A percentile compares a stretch with the other conserved stretches of the same genome.
These are phyloP conservation scores for Abrus pulchellus DNA, from an alignment of 306 rosid genomes.

Conservation along the genomic window DNA sequence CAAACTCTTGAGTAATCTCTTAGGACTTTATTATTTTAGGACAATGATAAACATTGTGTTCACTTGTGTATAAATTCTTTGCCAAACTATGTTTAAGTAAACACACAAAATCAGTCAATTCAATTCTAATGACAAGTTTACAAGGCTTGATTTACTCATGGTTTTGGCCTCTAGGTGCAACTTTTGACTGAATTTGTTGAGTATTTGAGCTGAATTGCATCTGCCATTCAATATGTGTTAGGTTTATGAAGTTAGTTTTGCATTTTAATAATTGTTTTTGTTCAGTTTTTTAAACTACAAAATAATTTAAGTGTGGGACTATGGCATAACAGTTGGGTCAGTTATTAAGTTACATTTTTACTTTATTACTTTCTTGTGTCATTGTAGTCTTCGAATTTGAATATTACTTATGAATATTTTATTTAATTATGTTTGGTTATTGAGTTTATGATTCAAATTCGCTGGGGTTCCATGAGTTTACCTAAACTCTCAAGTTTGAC, in stretches of 20 bases:
- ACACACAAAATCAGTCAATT: no score
- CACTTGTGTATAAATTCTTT: background rate
- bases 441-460: background rate
- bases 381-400: constrained; percentile 10
- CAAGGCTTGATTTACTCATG: background rate
- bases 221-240: background rate
- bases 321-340: background rate
- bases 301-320: background rate
- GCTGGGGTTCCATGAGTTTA: background rate
- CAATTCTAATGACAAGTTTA: no score
- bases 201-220: background rate
- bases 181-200: background rate
- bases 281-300: background rate
- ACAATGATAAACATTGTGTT: background rate
- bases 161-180: background rate
- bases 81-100: background rate
- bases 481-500: background rate
- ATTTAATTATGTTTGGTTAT: background rate
- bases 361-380: background rate
- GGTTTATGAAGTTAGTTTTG: background rate
- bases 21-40: background rate
- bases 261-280: background rate
- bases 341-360: background rate
- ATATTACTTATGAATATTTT: background rate
- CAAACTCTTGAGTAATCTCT: background rate